These are phyloP conservation scores for Shiraia sp. DNA, from an alignment of 2,329 filamentous ascomycete genomes.

Conservation along the genomic window DNA sequence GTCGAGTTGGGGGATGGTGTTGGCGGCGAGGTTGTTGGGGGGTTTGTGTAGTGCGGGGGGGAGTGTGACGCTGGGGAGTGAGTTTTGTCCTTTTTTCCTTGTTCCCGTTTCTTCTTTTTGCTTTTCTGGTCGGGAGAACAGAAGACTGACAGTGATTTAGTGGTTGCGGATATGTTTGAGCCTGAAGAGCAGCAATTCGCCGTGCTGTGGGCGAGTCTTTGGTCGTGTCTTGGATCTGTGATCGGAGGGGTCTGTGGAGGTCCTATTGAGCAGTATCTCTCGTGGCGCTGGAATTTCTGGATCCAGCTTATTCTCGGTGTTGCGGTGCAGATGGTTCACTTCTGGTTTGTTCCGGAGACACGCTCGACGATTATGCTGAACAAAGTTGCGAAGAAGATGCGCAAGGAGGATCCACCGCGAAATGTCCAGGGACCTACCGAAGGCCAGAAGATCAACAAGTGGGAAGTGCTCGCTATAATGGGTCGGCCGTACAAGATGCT, in stretches of 20 bases:
- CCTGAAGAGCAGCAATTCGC: conserved; percentile 68
- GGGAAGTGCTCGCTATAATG: conserved; percentile 55
- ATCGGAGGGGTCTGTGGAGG: conserved; percentile 79
- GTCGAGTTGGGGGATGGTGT: conserved; percentile 64
- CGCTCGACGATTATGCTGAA: conserved; percentile 76
- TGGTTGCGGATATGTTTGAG: conserved; percentile 65
- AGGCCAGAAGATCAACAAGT: conserved; percentile 41
- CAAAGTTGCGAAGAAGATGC: conserved; percentile 72
- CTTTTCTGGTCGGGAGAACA: too few relatives aligned
- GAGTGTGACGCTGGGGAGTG: conserved; percentile 62
- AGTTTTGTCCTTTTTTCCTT: too few relatives aligned
- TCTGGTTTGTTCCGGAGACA: conserved; percentile 74
- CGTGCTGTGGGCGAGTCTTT: conserved; percentile 59
- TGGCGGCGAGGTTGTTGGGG: conserved; percentile 58
- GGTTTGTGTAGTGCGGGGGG: conserved; percentile 60
- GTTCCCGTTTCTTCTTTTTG: too few relatives aligned
- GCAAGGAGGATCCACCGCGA: conserved; percentile 55
- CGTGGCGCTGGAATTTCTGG: conserved; percentile 80
- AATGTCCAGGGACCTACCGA: conserved; percentile 72
- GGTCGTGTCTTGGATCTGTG: conserved; percentile 69
- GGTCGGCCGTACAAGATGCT: conserved; percentile 72
- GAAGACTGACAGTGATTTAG: too few relatives aligned
- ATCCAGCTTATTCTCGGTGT: conserved; percentile 79
- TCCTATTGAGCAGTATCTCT: conserved; percentile 67
- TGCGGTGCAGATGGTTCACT: conserved; percentile 67